Evolutionary conservation across 2,329 filamentous ascomycete genomes (phyloP).

Genomic region (Mycocentrospora acerina): DNA sequence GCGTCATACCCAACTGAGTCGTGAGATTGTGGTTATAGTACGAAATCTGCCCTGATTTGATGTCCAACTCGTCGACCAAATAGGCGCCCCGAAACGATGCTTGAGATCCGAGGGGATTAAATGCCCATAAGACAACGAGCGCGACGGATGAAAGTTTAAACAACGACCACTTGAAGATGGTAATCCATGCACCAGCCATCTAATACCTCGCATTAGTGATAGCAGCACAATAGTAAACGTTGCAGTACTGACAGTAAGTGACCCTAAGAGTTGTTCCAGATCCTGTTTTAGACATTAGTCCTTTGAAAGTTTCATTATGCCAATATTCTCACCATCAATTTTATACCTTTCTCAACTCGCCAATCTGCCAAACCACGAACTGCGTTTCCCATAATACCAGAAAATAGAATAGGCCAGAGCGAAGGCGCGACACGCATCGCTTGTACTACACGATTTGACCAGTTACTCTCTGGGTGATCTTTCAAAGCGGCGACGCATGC

Average conservation of each 20-base stretch:
- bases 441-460: conserved; percentile 4
- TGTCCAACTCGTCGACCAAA: not conserved
- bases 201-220: too few species aligned
- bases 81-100: conserved; percentile 7
- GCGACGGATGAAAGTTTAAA: conserved; percentile 4
- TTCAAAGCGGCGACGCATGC: not conserved
- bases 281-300: not conserved
- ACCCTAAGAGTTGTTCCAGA: conserved; percentile 9
- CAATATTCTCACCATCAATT: conserved; percentile 3
- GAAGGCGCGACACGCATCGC: conserved; percentile 9
- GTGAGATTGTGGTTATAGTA: not conserved
- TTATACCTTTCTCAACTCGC: conserved; percentile 8
- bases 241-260: conserved; percentile 1
- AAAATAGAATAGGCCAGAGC: conserved; percentile 11
- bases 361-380: conserved; percentile 8
- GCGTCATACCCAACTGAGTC: not conserved
- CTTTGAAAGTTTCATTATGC: not conserved
- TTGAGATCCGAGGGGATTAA: conserved; percentile 12
- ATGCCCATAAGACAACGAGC: conserved; percentile 7
- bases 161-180: conserved; percentile 9
- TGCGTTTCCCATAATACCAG: conserved; percentile 8
- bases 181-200: conserved; percentile 9
- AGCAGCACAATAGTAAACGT: not conserved
- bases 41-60: not conserved
- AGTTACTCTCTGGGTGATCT: conserved; percentile 1